Evolutionary conservation across 129 eudicot species (phyloP).

Genomic region (Helichrysum umbraculigerum): DNA sequence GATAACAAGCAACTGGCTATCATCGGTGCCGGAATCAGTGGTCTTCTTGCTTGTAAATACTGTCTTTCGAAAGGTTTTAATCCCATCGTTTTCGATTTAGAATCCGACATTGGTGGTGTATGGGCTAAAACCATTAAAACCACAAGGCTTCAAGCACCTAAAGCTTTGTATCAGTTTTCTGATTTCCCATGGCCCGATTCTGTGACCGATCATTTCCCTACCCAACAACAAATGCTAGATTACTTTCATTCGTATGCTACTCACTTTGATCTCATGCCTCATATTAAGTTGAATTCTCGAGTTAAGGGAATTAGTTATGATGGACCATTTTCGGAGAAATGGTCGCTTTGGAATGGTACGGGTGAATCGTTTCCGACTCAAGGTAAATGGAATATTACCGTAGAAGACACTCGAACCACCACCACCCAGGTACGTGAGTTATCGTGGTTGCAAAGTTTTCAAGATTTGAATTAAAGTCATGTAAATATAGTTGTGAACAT

Average conservation of each 20-base stretch:
- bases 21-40: slow-evolving; percentile 70
- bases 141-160: slow-evolving; percentile 57
- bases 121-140: slow-evolving; percentile 56
- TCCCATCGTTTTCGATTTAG: slow-evolving; percentile 61
- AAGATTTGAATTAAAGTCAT: too few relatives aligned
- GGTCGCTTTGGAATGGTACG: slow-evolving; percentile 52
- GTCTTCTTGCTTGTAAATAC: slow-evolving; percentile 72
- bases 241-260: slow-evolving; percentile 59
- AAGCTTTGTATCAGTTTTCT: slow-evolving; percentile 48
- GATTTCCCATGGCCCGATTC: slow-evolving; percentile 75
- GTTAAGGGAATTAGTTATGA: slow-evolving; percentile 45
- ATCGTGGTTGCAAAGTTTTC: too few relatives aligned
- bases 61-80: slow-evolving; percentile 48
- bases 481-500: too few relatives aligned
- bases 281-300: slow-evolving; percentile 44
- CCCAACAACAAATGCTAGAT: slow-evolving; percentile 37
- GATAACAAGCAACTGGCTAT: slow-evolving; percentile 47
- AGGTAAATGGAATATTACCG: slow-evolving; percentile 59
- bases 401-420: slow-evolving; percentile 32
- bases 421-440: slow-evolving; percentile 35
- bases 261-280: slow-evolving; percentile 43
- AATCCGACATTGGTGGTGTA: slow-evolving; percentile 51
- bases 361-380: slow-evolving; percentile 43
- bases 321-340: slow-evolving; percentile 39
- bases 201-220: slow-evolving; percentile 46